Conservation (phyloP, 805 yeast genomes). For the Geotrichum ghanense region DNA sequence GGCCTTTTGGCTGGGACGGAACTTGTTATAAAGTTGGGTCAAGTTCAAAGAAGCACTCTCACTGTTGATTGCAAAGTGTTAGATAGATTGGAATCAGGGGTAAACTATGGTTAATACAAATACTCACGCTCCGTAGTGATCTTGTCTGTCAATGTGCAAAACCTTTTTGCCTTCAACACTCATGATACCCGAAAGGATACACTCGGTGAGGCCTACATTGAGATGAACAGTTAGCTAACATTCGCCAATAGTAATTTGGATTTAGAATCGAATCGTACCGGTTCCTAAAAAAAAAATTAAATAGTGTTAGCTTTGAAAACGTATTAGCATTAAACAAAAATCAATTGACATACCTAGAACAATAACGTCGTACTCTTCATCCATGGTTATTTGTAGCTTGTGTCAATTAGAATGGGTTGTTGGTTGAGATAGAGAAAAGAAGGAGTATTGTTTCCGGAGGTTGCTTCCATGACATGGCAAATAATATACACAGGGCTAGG, state of each 20-base stretch:
- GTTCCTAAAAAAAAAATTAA: slow-evolving; percentile 18
- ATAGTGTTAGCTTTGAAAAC: slow-evolving; percentile 3
- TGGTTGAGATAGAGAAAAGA: background rate
- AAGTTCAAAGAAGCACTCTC: slow-evolving; percentile 27
- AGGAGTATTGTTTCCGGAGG: background rate
- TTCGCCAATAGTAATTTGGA: background rate
- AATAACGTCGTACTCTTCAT: slow-evolving; percentile 93
- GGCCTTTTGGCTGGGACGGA: slow-evolving; percentile 70
- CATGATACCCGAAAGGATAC: slow-evolving; percentile 83
- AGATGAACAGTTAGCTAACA: background rate
- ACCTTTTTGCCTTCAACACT: slow-evolving; percentile 99
- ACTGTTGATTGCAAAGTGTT: slow-evolving; percentile 9
- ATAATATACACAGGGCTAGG: background rate
- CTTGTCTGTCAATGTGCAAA: slow-evolving; percentile 90
- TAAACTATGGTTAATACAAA: background rate
- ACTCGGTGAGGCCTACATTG: slow-evolving; percentile 76
- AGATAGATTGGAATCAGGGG: background rate
- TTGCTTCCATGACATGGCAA: background rate
- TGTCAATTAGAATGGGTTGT: background rate
- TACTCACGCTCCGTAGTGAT: slow-evolving; percentile 73
- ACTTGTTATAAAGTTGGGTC: slow-evolving; percentile 59
- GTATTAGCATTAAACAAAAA: background rate
- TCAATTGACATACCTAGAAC: slow-evolving; percentile 54
- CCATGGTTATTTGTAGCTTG: slow-evolving; percentile 42
- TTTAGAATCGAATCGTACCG: slow-evolving; percentile 16